A percentile compares a stretch with the other conserved stretches of the same genome.
These are phyloP conservation scores for Phtheirospermum japonicum DNA, from an alignment of 257 asterid species.

Conservation along the genomic window DNA sequence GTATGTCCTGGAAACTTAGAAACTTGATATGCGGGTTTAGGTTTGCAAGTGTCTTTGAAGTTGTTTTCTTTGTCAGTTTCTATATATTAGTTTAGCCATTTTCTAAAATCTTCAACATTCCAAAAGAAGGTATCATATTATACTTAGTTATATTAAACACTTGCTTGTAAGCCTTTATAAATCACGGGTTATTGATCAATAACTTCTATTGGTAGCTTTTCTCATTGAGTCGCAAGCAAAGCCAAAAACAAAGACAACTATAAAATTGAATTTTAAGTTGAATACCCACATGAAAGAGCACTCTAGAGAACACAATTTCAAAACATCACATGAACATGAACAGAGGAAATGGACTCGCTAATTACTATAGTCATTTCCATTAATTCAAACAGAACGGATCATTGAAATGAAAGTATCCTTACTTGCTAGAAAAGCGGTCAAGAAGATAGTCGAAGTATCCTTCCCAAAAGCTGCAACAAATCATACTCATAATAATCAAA, in stretches of 20 bases:
- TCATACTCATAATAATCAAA: slow-evolving; percentile 18
- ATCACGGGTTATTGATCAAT: background rate
- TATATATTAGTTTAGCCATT: too few relatives aligned
- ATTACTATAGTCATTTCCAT: slow-evolving; percentile 3
- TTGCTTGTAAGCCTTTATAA: slow-evolving; percentile 15
- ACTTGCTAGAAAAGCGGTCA: slow-evolving; percentile 89
- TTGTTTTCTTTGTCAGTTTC: too few relatives aligned
- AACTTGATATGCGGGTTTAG: too few relatives aligned
- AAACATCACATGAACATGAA: slow-evolving; percentile 1
- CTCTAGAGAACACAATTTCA: slow-evolving; percentile 11
- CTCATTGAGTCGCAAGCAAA: background rate
- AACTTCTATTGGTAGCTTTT: slow-evolving; percentile 14
- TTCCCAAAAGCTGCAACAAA: slow-evolving; percentile 88
- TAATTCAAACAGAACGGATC: slow-evolving; percentile 17
- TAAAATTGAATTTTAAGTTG: background rate
- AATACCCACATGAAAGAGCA: background rate
- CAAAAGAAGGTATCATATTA: too few relatives aligned
- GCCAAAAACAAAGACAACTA: background rate
- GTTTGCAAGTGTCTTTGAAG: too few relatives aligned
- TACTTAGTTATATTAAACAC: background rate
- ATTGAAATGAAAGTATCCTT: slow-evolving; percentile 28
- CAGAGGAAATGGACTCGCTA: slow-evolving; percentile 6
- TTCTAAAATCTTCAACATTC: too few relatives aligned
- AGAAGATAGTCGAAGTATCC: slow-evolving; percentile 79
- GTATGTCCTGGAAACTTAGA: too few relatives aligned